phyloP scores from a whole-genome alignment of 176 grass and related monocot species.

The Musa acuminata region DNA sequence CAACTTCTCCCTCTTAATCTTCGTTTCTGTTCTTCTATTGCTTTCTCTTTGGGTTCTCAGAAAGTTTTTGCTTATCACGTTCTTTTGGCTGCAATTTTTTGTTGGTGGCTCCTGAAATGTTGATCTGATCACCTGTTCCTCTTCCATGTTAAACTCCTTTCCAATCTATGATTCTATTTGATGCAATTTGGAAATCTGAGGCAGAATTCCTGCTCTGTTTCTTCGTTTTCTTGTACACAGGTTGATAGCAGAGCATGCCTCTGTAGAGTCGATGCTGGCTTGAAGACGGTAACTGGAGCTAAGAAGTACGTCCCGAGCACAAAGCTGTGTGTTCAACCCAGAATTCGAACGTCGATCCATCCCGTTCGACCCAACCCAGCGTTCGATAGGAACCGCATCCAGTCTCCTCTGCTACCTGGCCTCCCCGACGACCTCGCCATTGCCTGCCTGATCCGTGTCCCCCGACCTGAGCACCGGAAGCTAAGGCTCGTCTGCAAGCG shows the following conservation, averaged over 20 bases:
- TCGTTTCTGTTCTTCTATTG: no score
- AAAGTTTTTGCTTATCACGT: background rate
- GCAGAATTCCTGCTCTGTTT: background rate
- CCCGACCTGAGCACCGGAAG: slow-evolving; percentile 52
- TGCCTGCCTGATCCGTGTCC: slow-evolving; percentile 69
- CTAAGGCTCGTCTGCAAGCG: slow-evolving; percentile 66
- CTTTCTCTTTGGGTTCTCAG: no score
- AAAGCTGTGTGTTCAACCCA: slow-evolving; percentile 73
- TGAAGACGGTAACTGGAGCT: slow-evolving; percentile 68
- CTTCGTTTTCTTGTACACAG: slow-evolving; percentile 16
- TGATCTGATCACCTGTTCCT: no score
- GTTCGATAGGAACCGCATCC: slow-evolving; percentile 43
- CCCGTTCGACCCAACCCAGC: slow-evolving; percentile 44
- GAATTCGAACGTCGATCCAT: slow-evolving; percentile 29
- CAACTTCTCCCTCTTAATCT: slow-evolving; percentile 15
- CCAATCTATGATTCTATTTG: no score
- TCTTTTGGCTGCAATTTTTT: no score
- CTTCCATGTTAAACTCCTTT: no score
- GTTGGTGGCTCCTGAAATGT: no score
- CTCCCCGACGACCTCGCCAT: slow-evolving; percentile 90
- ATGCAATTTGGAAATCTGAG: no score
- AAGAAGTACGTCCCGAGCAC: slow-evolving; percentile 74
- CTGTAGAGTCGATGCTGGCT: slow-evolving; percentile 67
- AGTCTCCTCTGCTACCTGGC: slow-evolving; percentile 67
- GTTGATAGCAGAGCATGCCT: slow-evolving; percentile 75